Evolutionary conservation across 208 protist species (phyloP).

Genomic region (Polymyxa betae): DNA sequence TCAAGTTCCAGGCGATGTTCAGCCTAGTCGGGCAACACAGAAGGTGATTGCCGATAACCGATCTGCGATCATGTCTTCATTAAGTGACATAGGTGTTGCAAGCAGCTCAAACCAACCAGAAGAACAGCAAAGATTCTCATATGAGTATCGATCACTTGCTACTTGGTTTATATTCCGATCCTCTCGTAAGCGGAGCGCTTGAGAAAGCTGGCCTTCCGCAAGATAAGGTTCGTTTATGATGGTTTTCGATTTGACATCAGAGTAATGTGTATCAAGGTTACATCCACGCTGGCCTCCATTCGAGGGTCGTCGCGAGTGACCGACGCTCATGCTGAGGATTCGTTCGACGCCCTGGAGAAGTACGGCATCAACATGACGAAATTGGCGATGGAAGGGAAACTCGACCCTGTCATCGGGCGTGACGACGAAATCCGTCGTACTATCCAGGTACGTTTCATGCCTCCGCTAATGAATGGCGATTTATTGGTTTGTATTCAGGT

Average conservation of each 20-base stretch:
- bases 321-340: constrained; percentile 44
- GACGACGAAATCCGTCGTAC: constrained; percentile 97
- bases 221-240: neutral
- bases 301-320: constrained; percentile 8
- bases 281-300: neutral
- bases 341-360: constrained; percentile 81
- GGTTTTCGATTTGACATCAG: neutral
- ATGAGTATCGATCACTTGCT: constrained; percentile 60
- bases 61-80: constrained; percentile 36
- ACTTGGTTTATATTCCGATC: constrained; percentile 48
- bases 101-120: constrained; percentile 42
- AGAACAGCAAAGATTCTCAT: constrained; percentile 56
- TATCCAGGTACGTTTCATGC: constrained; percentile 77
- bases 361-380: constrained; percentile 93
- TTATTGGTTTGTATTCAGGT: constrained; percentile 62
- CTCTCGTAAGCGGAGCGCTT: neutral
- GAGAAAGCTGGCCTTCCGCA: constrained; percentile 36
- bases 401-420: constrained; percentile 98
- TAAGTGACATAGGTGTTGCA: constrained; percentile 2
- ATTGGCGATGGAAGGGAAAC: constrained; percentile 85
- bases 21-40: neutral
- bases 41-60: neutral
- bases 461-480: neutral
- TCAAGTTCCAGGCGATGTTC: constrained; percentile 32
- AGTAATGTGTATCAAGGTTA: neutral